Evolutionary conservation across 805 yeast species (phyloP).

Genomic region (Candida coleopterorum): DNA sequence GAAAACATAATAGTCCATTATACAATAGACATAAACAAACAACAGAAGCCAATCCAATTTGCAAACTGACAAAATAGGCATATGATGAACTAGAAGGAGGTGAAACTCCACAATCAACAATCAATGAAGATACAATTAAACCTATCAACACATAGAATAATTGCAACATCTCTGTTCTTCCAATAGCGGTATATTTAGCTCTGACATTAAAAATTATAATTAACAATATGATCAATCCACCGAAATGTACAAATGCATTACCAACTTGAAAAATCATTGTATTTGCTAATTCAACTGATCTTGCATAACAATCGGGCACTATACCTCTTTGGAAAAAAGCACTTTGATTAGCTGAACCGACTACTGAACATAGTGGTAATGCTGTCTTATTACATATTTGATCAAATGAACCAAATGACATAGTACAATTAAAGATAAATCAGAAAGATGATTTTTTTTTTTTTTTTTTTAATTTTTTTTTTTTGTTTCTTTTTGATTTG

Average conservation of each 20-base stretch:
- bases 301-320: conserved; percentile 73
- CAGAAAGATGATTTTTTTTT: background rate
- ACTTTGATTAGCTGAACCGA: conserved; percentile 45
- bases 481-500: background rate
- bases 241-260: conserved; percentile 79
- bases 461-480: background rate
- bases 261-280: conserved; percentile 89
- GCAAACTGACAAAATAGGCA: conserved; percentile 80
- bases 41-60: conserved; percentile 68
- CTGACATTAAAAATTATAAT: conserved; percentile 74
- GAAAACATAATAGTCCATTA: conserved; percentile 79
- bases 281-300: conserved; percentile 84
- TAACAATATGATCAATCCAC: conserved; percentile 57
- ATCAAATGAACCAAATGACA: conserved; percentile 67
- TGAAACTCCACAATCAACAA: conserved; percentile 88
- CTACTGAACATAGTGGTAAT: conserved; percentile 74
- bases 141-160: conserved; percentile 60
- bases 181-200: conserved; percentile 90
- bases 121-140: conserved; percentile 58
- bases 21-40: conserved; percentile 64
- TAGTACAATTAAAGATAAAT: conserved; percentile 15
- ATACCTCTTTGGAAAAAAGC: conserved; percentile 50
- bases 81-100: conserved; percentile 78
- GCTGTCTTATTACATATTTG: conserved; percentile 62
- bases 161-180: conserved; percentile 78